These are phyloP conservation scores for Bryopsis sp. DNA, from an alignment of 139 green algal genomes.

Conservation along the genomic window DNA sequence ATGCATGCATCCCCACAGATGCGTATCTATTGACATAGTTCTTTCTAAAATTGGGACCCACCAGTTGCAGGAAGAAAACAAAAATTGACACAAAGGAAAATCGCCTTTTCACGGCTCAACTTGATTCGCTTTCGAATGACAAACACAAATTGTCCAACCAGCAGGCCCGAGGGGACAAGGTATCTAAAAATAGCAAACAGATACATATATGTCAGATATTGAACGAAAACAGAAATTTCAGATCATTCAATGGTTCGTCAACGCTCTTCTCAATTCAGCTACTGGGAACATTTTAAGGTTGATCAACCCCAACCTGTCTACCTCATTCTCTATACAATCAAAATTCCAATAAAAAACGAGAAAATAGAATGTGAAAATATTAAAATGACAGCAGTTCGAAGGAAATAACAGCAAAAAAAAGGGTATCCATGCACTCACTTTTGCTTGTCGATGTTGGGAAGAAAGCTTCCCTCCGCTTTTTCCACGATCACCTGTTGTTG, in stretches of 20 bases:
- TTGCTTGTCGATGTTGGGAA: conserved; percentile 99
- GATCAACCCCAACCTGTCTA: too few species aligned
- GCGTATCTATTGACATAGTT: too few species aligned
- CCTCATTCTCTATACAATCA: too few species aligned
- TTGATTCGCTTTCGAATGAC: conserved; percentile 98
- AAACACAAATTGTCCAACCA: conserved; percentile 98
- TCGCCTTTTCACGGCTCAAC: conserved; percentile 91
- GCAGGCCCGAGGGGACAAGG: conserved; percentile 93
- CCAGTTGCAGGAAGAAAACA: conserved; percentile 90
- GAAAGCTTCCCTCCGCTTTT: conserved; percentile 86
- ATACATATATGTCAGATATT: conserved; percentile 10
- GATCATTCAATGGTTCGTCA: background rate
- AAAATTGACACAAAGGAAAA: conserved; percentile 99
- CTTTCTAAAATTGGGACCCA: conserved; percentile 31
- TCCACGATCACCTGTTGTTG: conserved; percentile 92
- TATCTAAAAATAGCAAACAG: conserved; percentile 57
- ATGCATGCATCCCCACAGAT: too few species aligned
- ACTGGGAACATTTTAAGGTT: too few species aligned
- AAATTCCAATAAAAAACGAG: too few species aligned
- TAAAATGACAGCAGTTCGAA: too few species aligned
- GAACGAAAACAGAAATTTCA: background rate
- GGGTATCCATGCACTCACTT: conserved; percentile 81
- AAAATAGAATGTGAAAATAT: too few species aligned
- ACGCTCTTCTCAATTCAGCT: background rate
- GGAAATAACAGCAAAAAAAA: too few species aligned